A percentile compares a stretch with the other conserved stretches of the same genome.
Conservation (phyloP, 352 stramenopile genomes). For the Pythium coloratum region DNA sequence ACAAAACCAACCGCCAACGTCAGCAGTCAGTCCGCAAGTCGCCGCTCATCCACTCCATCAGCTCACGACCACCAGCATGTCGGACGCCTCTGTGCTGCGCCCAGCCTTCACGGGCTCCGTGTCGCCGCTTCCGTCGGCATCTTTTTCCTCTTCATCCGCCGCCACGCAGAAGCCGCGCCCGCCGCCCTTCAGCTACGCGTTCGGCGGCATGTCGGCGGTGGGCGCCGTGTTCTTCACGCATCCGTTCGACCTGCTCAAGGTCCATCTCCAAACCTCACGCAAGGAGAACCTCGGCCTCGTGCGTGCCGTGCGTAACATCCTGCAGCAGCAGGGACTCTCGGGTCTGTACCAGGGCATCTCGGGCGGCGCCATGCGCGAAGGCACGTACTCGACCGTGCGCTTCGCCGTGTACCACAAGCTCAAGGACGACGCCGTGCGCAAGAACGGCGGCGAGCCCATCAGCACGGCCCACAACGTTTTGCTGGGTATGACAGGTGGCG, state of each 20-base stretch:
- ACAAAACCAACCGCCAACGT: no score
- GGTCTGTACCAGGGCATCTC: slow-evolving; percentile 84
- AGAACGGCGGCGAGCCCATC: slow-evolving; percentile 66
- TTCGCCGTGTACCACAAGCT: slow-evolving; percentile 85
- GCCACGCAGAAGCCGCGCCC: slow-evolving; percentile 20
- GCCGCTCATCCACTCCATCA: neutral
- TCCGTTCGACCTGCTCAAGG: slow-evolving; percentile 82
- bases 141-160: slow-evolving; percentile 3
- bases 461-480: slow-evolving; percentile 68
- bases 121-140: slow-evolving; percentile 6
- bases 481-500: slow-evolving; percentile 67
- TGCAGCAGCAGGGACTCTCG: slow-evolving; percentile 60
- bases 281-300: slow-evolving; percentile 64
- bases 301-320: slow-evolving; percentile 50
- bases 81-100: neutral
- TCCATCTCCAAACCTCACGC: slow-evolving; percentile 80
- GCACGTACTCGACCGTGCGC: slow-evolving; percentile 83
- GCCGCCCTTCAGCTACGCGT: slow-evolving; percentile 66
- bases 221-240: slow-evolving; percentile 86
- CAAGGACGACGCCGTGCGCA: slow-evolving; percentile 70
- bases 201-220: slow-evolving; percentile 78
- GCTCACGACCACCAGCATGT: slow-evolving; percentile 2
- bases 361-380: slow-evolving; percentile 74
- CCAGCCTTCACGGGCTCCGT: neutral
- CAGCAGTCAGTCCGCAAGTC: neutral